Evolutionary conservation across 2,329 filamentous ascomycete genomes (phyloP).

Genomic region (Epichloe hybrida): DNA sequence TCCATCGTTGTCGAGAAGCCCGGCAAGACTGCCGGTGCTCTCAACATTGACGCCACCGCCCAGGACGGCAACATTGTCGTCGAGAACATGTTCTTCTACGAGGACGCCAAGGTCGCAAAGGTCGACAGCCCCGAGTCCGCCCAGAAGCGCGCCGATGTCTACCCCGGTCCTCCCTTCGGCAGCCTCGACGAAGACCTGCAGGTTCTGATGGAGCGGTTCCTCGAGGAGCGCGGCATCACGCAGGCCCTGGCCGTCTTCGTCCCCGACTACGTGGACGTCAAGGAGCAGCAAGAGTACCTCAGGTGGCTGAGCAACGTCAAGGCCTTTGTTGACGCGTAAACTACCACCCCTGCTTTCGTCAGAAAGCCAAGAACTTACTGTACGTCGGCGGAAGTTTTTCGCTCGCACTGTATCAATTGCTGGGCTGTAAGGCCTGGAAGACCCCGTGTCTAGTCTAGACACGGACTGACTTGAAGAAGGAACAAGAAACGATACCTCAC

Average conservation of each 20-base stretch:
- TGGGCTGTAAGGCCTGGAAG: too few relatives aligned
- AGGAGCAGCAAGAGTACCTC: constrained; percentile 97
- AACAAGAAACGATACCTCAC: too few relatives aligned
- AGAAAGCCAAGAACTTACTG: background rate
- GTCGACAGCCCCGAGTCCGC: constrained; percentile 62
- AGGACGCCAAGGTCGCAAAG: constrained; percentile 63
- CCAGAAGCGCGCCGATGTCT: constrained; percentile 63
- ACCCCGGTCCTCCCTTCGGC: constrained; percentile 82
- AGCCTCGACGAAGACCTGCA: constrained; percentile 95
- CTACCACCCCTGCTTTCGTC: background rate
- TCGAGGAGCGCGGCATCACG: constrained; percentile 89
- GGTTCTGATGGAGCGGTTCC: constrained; percentile 78
- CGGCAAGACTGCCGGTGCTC: constrained; percentile 53
- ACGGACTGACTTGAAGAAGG: too few relatives aligned
- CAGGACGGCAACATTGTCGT: constrained; percentile 79
- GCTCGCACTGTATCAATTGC: too few relatives aligned
- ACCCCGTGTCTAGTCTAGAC: too few relatives aligned
- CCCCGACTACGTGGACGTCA: constrained; percentile 91
- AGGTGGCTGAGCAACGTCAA: constrained; percentile 81
- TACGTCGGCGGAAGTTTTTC: background rate
- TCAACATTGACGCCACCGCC: constrained; percentile 75
- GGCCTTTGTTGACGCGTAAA: constrained; percentile 63
- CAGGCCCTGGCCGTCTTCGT: constrained; percentile 78
- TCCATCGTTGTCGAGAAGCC: constrained; percentile 84
- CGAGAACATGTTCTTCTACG: constrained; percentile 83